Conservation (phyloP, 2,329 filamentous ascomycete species). For the Venturiaceae sp. region DNA sequence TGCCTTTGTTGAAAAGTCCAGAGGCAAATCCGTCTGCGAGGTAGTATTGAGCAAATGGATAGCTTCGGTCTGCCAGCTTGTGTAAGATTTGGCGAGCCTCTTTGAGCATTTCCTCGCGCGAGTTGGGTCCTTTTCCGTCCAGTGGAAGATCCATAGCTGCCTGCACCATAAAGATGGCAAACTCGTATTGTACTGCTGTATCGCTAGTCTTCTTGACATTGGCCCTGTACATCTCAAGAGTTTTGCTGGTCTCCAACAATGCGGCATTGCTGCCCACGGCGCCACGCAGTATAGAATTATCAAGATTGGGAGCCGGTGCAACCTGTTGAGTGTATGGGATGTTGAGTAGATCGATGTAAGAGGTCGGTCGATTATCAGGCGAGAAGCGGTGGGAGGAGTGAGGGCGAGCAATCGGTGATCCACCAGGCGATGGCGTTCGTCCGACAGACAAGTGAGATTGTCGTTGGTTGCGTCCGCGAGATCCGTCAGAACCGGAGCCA, state of each 20-base stretch:
- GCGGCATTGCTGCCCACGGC: constrained; percentile 85
- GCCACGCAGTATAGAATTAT: constrained; percentile 71
- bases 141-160: constrained; percentile 54
- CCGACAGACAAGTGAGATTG: constrained; percentile 31
- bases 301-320: constrained; percentile 54
- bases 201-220: constrained; percentile 98
- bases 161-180: constrained; percentile 88
- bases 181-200: constrained; percentile 84
- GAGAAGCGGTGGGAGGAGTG: constrained; percentile 43
- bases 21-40: constrained; percentile 90
- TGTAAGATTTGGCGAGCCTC: constrained; percentile 88
- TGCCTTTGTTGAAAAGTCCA: constrained; percentile 89
- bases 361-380: constrained; percentile 47
- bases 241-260: constrained; percentile 82
- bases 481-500: constrained; percentile 53
- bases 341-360: constrained; percentile 51
- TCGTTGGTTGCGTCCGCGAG: constrained; percentile 46
- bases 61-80: constrained; percentile 74
- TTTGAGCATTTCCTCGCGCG: constrained; percentile 56
- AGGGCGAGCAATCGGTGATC: constrained; percentile 36
- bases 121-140: constrained; percentile 17
- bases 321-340: constrained; percentile 72
- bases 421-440: constrained; percentile 25
- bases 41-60: constrained; percentile 97
- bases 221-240: constrained; percentile 91